A percentile compares a stretch with the other conserved stretches of the same genome.
Evolutionary conservation across 2,329 filamentous ascomycete species (phyloP).

Genomic region (Fusarium circinatum): DNA sequence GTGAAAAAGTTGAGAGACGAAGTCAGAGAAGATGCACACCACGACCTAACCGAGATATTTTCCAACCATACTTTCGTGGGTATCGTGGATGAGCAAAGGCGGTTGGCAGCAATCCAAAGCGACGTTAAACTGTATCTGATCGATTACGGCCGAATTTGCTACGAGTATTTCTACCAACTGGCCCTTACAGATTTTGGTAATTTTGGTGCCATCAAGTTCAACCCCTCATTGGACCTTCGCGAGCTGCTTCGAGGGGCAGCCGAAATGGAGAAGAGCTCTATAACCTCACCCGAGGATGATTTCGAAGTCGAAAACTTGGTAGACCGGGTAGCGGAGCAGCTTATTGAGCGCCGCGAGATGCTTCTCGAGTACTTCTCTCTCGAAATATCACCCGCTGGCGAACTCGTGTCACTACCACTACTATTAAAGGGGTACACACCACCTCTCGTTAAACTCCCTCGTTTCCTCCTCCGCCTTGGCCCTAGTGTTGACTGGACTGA

Average conservation of each 20-base stretch:
- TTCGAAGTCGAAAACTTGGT: slow-evolving; percentile 75
- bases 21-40: slow-evolving; percentile 85
- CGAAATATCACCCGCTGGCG: slow-evolving; percentile 80
- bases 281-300: slow-evolving; percentile 58
- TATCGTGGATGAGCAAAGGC: slow-evolving; percentile 85
- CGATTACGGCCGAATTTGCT: slow-evolving; percentile 88
- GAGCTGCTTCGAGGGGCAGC: slow-evolving; percentile 79
- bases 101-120: slow-evolving; percentile 91
- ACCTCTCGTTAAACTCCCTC: slow-evolving; percentile 84
- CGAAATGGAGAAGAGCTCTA: slow-evolving; percentile 69
- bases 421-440: slow-evolving; percentile 91
- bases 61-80: slow-evolving; percentile 92
- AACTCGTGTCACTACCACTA: slow-evolving; percentile 82
- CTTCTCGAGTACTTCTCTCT: slow-evolving; percentile 92
- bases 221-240: slow-evolving; percentile 76
- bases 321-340: slow-evolving; percentile 70
- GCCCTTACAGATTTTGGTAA: slow-evolving; percentile 96
- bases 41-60: slow-evolving; percentile 86
- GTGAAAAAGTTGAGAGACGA: slow-evolving; percentile 84
- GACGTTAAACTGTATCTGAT: slow-evolving; percentile 92
- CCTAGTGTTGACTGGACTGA: slow-evolving; percentile 88
- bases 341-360: slow-evolving; percentile 85
- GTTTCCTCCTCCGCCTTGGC: slow-evolving; percentile 87
- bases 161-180: slow-evolving; percentile 95
- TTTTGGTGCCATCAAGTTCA: slow-evolving; percentile 85